Evolutionary conservation across 2,329 filamentous ascomycete genomes (phyloP).

Genomic region (Aureobasidium leucospermi): DNA sequence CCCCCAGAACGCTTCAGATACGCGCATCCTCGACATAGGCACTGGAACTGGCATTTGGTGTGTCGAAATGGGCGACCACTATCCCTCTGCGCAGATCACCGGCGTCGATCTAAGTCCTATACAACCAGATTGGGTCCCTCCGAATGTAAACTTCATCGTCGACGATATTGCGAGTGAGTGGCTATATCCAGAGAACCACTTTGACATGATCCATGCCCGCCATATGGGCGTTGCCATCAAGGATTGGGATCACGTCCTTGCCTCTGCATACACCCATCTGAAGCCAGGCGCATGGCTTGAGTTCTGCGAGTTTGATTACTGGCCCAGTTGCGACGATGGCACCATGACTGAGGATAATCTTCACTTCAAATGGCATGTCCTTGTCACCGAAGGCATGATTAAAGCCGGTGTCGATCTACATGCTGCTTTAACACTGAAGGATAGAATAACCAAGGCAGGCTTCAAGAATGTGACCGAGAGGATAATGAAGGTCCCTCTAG

Average conservation of each 20-base stretch:
- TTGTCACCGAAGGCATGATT: conserved; percentile 18
- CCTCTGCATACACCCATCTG: conserved; percentile 20
- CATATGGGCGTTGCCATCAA: conserved; percentile 16
- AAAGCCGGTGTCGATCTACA: conserved; percentile 19
- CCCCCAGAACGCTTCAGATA: conserved; percentile 17
- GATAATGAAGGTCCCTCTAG: conserved; percentile 19
- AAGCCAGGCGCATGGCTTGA: conserved; percentile 33
- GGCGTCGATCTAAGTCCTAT: conserved; percentile 45
- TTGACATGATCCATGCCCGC: conserved; percentile 10
- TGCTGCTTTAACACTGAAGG: conserved; percentile 15
- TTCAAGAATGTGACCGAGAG: conserved; percentile 22
- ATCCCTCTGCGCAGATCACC: conserved; percentile 29
- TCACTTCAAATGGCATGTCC: conserved; percentile 17
- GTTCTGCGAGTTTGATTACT: conserved; percentile 30
- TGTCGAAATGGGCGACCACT: conserved; percentile 28
- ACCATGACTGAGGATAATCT: conserved; percentile 15
- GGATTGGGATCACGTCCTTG: conserved; percentile 12
- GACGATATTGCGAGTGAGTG: conserved; percentile 27
- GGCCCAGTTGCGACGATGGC: conserved; percentile 17
- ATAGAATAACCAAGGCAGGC: conserved; percentile 20
- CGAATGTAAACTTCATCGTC: conserved; percentile 25
- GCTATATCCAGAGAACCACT: conserved; percentile 15
- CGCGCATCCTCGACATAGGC: conserved; percentile 41
- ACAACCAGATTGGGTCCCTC: conserved; percentile 40
- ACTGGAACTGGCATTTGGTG: conserved; percentile 41